phyloP scores from a whole-genome alignment of 2,329 filamentous ascomycete species.

The Peltaster fructicola region DNA sequence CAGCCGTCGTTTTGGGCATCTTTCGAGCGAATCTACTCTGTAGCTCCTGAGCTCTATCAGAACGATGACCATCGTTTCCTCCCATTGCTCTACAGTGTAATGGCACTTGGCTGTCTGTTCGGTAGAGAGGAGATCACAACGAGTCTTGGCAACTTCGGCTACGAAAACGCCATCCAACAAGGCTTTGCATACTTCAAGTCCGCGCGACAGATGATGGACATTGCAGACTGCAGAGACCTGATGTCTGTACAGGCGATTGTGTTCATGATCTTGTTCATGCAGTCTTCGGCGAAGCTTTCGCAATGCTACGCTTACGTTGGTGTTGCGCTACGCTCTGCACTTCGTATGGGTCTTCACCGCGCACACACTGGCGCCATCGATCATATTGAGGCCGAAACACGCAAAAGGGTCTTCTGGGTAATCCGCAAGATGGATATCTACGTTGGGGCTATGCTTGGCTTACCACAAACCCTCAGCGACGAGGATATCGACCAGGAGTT shows the following conservation, averaged over 20 bases:
- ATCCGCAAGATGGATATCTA: slow-evolving; percentile 35
- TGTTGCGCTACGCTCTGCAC: slow-evolving; percentile 31
- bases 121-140: slow-evolving; percentile 22
- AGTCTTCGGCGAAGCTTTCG: slow-evolving; percentile 33
- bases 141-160: slow-evolving; percentile 22
- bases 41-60: slow-evolving; percentile 30
- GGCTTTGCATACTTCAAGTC: slow-evolving; percentile 33
- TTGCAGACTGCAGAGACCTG: slow-evolving; percentile 34
- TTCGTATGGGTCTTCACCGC: slow-evolving; percentile 35
- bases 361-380: slow-evolving; percentile 28
- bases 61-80: slow-evolving; percentile 30
- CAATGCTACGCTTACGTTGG: slow-evolving; percentile 36
- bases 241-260: slow-evolving; percentile 33
- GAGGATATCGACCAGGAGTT: slow-evolving; percentile 33
- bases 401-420: slow-evolving; percentile 35
- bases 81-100: slow-evolving; percentile 29
- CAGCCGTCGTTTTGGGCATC: slow-evolving; percentile 62
- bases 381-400: slow-evolving; percentile 30
- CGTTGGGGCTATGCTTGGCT: slow-evolving; percentile 32
- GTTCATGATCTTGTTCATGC: slow-evolving; percentile 36
- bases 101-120: slow-evolving; percentile 31
- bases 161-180: slow-evolving; percentile 30
- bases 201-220: slow-evolving; percentile 32
- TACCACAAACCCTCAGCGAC: slow-evolving; percentile 30
- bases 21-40: slow-evolving; percentile 62